Conservation (phyloP, 2,329 filamentous ascomycete species). For the Xylariaceae sp. region DNA sequence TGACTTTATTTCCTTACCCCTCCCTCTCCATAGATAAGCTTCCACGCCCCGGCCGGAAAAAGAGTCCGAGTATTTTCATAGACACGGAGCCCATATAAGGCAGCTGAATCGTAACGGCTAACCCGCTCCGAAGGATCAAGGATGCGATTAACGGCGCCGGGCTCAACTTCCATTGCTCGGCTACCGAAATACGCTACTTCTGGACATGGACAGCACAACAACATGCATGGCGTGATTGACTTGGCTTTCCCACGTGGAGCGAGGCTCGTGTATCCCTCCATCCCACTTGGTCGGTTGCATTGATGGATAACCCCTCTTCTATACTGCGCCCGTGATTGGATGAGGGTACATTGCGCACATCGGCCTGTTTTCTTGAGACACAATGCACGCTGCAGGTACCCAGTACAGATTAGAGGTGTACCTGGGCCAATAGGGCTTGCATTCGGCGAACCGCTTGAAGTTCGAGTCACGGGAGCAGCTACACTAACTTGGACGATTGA, state of each 20-base stretch:
- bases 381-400: constrained; percentile 21
- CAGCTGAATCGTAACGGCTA: too few species aligned
- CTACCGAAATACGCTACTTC: not conserved
- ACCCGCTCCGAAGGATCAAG: too few species aligned
- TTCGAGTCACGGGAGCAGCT: constrained; percentile 9
- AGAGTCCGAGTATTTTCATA: too few species aligned
- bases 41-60: too few species aligned
- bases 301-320: constrained; percentile 10
- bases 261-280: constrained; percentile 8
- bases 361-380: not conserved
- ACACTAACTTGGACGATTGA: not conserved
- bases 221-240: not conserved
- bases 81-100: too few species aligned
- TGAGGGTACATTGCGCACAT: not conserved
- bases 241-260: constrained; percentile 11
- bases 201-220: not conserved
- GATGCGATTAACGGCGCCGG: too few species aligned
- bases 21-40: too few species aligned
- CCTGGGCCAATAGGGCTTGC: constrained; percentile 14
- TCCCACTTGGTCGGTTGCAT: constrained; percentile 5
- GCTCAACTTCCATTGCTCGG: not conserved
- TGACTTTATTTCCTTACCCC: too few species aligned
- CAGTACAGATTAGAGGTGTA: not conserved
- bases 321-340: constrained; percentile 13
- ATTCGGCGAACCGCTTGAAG: not conserved